Base-by-base conservation (phyloP, 2,329 filamentous ascomycete species). In the Penicillium sp. region DNA sequence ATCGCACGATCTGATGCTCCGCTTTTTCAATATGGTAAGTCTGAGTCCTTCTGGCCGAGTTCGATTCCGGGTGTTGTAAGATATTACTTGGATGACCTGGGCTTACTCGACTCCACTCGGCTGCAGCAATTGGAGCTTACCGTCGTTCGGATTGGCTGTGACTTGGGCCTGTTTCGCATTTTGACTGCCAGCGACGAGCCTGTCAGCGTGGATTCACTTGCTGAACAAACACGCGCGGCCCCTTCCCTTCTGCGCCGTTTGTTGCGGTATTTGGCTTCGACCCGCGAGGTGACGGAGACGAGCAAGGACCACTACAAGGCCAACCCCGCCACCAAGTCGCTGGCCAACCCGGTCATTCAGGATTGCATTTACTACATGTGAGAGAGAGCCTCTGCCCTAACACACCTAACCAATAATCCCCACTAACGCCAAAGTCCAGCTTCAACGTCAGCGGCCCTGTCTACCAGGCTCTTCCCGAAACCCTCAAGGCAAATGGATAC, bases 231-330 rank as follows among this genome's bases (percentile, higher is more conserved):
- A 3, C 32, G 39, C 0, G 60, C 60, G 15, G 54, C 56, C 27
- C 44, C 56, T 7, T 47, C 45, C 3, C 39, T 64, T 23, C 46
- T 62, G 9, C 52, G 42, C 4, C 58, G 56, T 15, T 23, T 67
- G 29, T 46, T 66, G 4, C 61, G 65, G n/a, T 65, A 64, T 32
- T 41, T 66, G 8, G 59, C 62, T 15, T 65, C 63, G 1, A 36
- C 54, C 4, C 49, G 55, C 6, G 47, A 44, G 5, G 41, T 61
- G 6, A 44, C 46, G 9, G 58, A 62, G 36, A 54, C 52, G 0
- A 44, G 33, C 3, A 47, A 54, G 33, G 52, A 61, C 27, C 29
- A 40, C 2, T 65, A 60, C 46, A 48, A 42, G 8, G 59, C 60
- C 8, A 65, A 55, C 26, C 60, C 55, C 17, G 32, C 56, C 17